These are phyloP conservation scores for Aphanocladium album DNA, from an alignment of 2,329 filamentous ascomycete genomes.

Conservation along the genomic window DNA sequence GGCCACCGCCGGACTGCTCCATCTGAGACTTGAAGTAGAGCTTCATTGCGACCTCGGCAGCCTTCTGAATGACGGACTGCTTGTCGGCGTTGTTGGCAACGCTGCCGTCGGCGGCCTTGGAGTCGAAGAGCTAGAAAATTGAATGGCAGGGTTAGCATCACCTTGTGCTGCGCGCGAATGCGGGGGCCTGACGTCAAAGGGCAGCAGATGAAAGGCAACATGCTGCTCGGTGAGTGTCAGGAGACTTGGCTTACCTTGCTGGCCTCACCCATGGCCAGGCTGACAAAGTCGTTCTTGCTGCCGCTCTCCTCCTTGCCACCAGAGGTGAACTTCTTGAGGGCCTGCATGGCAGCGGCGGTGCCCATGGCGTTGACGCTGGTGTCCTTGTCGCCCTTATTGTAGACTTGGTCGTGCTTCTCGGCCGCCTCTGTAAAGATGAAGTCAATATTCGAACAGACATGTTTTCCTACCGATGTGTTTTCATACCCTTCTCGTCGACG, in stretches of 20 bases:
- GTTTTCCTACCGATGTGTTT: not conserved
- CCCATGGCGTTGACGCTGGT: conserved; percentile 55
- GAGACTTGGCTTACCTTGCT: conserved; percentile 52
- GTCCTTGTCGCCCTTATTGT: conserved; percentile 45
- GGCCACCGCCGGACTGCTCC: conserved; percentile 28
- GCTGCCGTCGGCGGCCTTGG: conserved; percentile 50
- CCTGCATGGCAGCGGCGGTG: conserved; percentile 73
- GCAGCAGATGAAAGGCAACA: not conserved
- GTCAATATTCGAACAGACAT: not conserved
- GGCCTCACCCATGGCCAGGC: conserved; percentile 82
- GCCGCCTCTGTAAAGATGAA: conserved; percentile 52
- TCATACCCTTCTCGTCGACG: conserved; percentile 43
- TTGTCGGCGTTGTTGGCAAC: conserved; percentile 61
- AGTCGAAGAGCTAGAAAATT: conserved; percentile 51
- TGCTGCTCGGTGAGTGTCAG: not conserved
- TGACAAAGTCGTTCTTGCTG: conserved; percentile 75
- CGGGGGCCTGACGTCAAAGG: not conserved
- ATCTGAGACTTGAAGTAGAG: conserved; percentile 81
- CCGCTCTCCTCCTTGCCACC: conserved; percentile 46
- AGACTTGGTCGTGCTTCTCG: conserved; percentile 70
- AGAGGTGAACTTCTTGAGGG: conserved; percentile 70
- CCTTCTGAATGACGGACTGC: conserved; percentile 71
- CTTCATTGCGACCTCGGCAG: conserved; percentile 82
- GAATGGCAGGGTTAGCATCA: too few relatives aligned
- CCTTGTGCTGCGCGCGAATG: not conserved